A percentile compares a stretch with the other conserved stretches of the same genome.
Evolutionary conservation across 139 green algal species (phyloP).

Genomic region (Ettlia oleoabundans): DNA sequence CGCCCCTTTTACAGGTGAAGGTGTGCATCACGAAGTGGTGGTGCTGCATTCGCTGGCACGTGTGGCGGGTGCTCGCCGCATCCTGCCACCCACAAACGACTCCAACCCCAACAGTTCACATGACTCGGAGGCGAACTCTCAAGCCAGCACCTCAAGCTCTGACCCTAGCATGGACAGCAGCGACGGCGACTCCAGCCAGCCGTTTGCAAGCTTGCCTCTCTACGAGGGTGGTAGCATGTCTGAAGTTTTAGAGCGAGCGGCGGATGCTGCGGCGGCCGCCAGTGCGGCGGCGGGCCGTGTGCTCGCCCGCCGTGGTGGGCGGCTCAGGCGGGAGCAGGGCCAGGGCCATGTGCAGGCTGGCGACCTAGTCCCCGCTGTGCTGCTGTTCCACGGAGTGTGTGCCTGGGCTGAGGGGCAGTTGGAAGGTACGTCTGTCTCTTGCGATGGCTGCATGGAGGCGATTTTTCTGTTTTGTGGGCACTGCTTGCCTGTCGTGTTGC

Average conservation of each 20-base stretch:
- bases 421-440: slow-evolving; percentile 28
- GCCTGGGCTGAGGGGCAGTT: slow-evolving; percentile 55
- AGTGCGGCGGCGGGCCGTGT: neutral
- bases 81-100: neutral
- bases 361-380: neutral
- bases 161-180: too few species aligned
- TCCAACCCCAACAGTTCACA: neutral
- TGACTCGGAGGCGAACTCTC: neutral
- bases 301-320: neutral
- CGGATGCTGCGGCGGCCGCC: neutral
- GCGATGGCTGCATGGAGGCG: neutral
- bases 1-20: slow-evolving; percentile 27
- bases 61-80: slow-evolving; percentile 12
- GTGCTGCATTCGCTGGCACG: slow-evolving; percentile 36
- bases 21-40: slow-evolving; percentile 26
- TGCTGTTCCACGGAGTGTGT: slow-evolving; percentile 49
- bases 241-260: slow-evolving; percentile 17
- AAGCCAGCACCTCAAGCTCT: neutral
- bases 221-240: slow-evolving; percentile 35
- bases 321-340: neutral
- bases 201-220: neutral
- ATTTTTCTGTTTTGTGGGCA: too few species aligned
- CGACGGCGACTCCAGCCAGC: neutral
- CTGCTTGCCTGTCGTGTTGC: too few species aligned
- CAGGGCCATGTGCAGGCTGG: neutral